These are phyloP conservation scores for Saccharomyces jurei DNA, from an alignment of 805 yeast genomes.

Conservation along the genomic window DNA sequence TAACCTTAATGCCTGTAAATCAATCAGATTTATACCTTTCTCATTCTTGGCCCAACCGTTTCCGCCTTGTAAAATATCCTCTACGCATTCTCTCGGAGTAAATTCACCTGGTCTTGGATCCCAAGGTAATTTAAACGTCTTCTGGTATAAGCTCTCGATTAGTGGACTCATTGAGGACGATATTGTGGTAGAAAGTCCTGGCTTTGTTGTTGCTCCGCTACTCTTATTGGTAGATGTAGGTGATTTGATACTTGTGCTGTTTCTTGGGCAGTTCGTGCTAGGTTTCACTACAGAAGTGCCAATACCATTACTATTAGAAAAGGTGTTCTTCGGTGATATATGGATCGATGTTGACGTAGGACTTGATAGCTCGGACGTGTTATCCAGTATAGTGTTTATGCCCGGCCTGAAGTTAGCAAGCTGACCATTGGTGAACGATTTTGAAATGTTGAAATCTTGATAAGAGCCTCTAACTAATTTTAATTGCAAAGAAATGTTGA, in stretches of 20 bases:
- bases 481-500: conserved; percentile 51
- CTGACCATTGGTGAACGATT: conserved; percentile 16
- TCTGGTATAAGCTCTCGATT: conserved; percentile 42
- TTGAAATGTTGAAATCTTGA: conserved; percentile 22
- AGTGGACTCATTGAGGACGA: conserved; percentile 39
- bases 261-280: conserved; percentile 2
- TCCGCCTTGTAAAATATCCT: conserved; percentile 67
- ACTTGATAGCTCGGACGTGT: conserved; percentile 12
- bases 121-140: conserved; percentile 54
- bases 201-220: conserved; percentile 5
- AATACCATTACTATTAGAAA: neutral
- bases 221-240: neutral
- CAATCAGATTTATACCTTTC: conserved; percentile 29
- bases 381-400: conserved; percentile 14
- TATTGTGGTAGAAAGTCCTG: conserved; percentile 20
- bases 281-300: neutral
- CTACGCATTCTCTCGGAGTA: conserved; percentile 63
- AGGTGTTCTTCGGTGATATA: conserved; percentile 4
- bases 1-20: conserved; percentile 25
- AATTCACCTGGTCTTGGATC: conserved; percentile 48
- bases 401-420: conserved; percentile 19
- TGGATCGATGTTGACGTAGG: conserved; percentile 13
- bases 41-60: conserved; percentile 52
- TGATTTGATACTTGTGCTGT: neutral
- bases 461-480: conserved; percentile 34